phyloP scores from a whole-genome alignment of 2,329 filamentous ascomycete genomes.

The Trichophyton equinum region DNA sequence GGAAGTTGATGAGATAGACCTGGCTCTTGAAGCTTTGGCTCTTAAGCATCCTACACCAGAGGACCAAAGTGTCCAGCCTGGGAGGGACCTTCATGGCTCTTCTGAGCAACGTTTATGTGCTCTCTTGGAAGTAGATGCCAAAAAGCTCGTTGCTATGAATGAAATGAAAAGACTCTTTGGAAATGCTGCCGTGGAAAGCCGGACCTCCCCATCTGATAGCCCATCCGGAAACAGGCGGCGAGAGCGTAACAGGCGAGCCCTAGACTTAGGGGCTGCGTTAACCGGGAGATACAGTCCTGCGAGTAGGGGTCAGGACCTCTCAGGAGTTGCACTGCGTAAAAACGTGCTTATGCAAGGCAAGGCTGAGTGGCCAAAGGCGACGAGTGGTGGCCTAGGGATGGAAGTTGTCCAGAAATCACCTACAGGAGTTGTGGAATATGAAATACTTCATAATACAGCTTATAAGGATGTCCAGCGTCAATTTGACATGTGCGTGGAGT shows the following conservation, averaged over 20 bases:
- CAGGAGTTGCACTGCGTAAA: conserved; percentile 57
- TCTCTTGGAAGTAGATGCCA: conserved; percentile 51
- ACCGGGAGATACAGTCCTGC: conserved; percentile 42
- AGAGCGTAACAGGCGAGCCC: conserved; percentile 40
- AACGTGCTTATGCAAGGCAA: conserved; percentile 81
- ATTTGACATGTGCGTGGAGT: conserved; percentile 69
- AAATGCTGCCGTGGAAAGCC: conserved; percentile 47
- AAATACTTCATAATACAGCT: conserved; percentile 57
- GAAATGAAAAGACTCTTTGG: conserved; percentile 77
- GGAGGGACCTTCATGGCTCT: conserved; percentile 2
- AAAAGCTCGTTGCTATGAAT: conserved; percentile 71
- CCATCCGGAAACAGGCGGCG: conserved; percentile 37
- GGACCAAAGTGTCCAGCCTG: background rate
- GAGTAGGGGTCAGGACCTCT: conserved; percentile 50
- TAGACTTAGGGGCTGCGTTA: conserved; percentile 43
- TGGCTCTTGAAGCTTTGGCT: conserved; percentile 47
- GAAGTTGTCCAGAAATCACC: conserved; percentile 45
- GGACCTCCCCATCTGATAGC: conserved; percentile 40
- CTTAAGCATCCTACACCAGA: conserved; percentile 24
- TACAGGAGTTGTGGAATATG: conserved; percentile 57
- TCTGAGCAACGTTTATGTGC: conserved; percentile 33
- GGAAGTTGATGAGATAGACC: conserved; percentile 53
- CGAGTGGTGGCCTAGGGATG: conserved; percentile 77
- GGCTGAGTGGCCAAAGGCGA: conserved; percentile 70
- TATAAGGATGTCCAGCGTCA: conserved; percentile 65